Base-by-base conservation (phyloP, 2,329 filamentous ascomycete species). In the Coniochaeta hoffmannii region DNA sequence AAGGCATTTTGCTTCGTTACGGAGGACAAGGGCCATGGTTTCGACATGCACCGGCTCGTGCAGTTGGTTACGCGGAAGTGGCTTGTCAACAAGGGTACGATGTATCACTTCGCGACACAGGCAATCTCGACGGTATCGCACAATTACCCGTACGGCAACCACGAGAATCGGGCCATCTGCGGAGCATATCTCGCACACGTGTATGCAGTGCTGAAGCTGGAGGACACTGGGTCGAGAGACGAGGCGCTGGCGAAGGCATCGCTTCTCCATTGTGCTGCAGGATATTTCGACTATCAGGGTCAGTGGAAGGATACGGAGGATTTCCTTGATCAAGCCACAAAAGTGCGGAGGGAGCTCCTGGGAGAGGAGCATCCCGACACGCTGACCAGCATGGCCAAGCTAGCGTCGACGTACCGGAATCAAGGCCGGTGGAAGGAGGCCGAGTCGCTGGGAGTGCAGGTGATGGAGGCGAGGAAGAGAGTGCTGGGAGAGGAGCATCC, bases 401-500 rank as follows among this genome's bases (percentile, higher is more conserved):
- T 56, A 19, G 50, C 50, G 5, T 50, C 2, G 30, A 56, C 30
- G 14, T 55, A 56, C n/a, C 19, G 41, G 28, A 26, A 35, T 4
- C 56, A 55, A 55, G 57, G 55, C 32, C 55, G 41, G 34, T 55
- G 26, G 32, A 41, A 57, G 28, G 41, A 56, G 28, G 54, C 55
- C 15, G 55, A 58, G 53, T 17, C 17, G 26, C n/a, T 76, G 0
- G 66, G 61, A 1, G 78, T 80, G 0, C 60, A 19, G 3, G 69
- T 82, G n/a, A 73, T 75, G 2, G 76, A 78, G 1, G 55, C 34
- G 19, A 31, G 24, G 2, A 54, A 36, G 28, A 46, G n/a, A 31
- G 51, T 53, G 22, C 46, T 54, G 3, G 58, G 55, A 51, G 46
- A 49, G 8, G 57, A 59, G 32, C 51, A 58, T 55, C 56, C 53